These are phyloP conservation scores for Eutrema salsugineum DNA, from an alignment of 441 rosid genomes.

Conservation along the genomic window DNA sequence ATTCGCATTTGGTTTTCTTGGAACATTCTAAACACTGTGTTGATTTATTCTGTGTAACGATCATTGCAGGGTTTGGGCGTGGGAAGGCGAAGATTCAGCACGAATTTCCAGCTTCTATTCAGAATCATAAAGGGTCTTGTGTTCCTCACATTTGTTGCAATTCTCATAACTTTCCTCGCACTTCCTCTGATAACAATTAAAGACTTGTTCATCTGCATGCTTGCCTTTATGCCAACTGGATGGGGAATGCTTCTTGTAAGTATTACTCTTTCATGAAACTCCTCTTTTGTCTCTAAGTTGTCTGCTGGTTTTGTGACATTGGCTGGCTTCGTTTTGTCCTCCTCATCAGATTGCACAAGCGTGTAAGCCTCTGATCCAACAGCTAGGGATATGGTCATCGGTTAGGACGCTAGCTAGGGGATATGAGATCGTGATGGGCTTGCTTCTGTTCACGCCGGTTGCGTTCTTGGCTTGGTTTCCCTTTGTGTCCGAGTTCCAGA, in stretches of 20 bases:
- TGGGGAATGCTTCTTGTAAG: constrained; percentile 77
- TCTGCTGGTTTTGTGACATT: background rate
- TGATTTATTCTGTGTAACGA: background rate
- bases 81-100: constrained; percentile 55
- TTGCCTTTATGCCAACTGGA: constrained; percentile 79
- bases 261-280: background rate
- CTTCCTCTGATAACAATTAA: constrained; percentile 45
- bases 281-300: background rate
- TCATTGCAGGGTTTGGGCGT: constrained; percentile 42
- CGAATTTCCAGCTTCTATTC: constrained; percentile 57
- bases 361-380: constrained; percentile 52
- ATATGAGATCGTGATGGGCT: constrained; percentile 73
- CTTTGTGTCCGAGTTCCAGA: constrained; percentile 85
- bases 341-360: constrained; percentile 69
- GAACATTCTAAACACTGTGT: background rate
- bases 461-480: constrained; percentile 98
- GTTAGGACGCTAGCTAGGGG: constrained; percentile 71
- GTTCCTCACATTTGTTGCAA: constrained; percentile 44
- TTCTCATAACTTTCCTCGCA: constrained; percentile 44
- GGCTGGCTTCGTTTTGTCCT: background rate
- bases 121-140: constrained; percentile 58
- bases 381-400: constrained; percentile 62
- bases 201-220: constrained; percentile 55
- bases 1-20: background rate
- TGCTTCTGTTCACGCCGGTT: constrained; percentile 82